Conservation (phyloP, 2,329 filamentous ascomycete species). For the Leptosphaerulina australis region DNA sequence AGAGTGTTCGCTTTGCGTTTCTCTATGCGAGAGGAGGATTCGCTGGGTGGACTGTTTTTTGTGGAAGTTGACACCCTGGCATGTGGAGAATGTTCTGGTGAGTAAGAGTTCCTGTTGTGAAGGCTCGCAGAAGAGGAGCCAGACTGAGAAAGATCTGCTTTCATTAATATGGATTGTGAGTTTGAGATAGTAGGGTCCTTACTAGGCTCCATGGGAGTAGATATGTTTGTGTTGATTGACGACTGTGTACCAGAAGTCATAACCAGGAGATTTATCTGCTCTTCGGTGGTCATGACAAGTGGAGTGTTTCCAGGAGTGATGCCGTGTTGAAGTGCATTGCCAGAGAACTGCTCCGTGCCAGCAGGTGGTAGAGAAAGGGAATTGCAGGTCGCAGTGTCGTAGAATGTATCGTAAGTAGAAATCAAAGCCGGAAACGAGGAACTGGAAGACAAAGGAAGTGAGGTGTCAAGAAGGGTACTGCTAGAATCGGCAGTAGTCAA, state of each 20-base stretch:
- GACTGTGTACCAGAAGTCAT: conserved; percentile 25
- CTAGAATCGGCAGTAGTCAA: conserved; percentile 33
- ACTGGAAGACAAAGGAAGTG: conserved; percentile 31
- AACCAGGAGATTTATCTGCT: conserved; percentile 22
- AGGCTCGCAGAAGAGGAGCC: conserved; percentile 37
- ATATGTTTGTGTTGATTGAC: conserved; percentile 25
- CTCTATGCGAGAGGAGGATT: conserved; percentile 39
- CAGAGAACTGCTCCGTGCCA: conserved; percentile 26
- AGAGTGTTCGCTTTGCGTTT: conserved; percentile 73
- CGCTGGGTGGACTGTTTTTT: conserved; percentile 29
- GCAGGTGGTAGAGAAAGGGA: conserved; percentile 28
- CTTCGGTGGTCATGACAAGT: conserved; percentile 21
- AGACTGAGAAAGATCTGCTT: conserved; percentile 33
- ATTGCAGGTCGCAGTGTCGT: conserved; percentile 34
- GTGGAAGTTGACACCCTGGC: conserved; percentile 31
- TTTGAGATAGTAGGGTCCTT: background rate
- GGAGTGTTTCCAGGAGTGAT: conserved; percentile 23
- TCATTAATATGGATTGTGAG: conserved; percentile 17
- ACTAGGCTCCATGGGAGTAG: conserved; percentile 38
- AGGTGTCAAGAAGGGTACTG: conserved; percentile 26
- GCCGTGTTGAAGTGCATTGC: conserved; percentile 25
- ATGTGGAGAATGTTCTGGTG: conserved; percentile 33
- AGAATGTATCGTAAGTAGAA: conserved; percentile 28
- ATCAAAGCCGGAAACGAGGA: conserved; percentile 29
- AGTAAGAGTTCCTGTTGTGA: conserved; percentile 32